phyloP scores from a whole-genome alignment of 1,284 basidiomycete species.

The Hymenochaete sp. region DNA sequence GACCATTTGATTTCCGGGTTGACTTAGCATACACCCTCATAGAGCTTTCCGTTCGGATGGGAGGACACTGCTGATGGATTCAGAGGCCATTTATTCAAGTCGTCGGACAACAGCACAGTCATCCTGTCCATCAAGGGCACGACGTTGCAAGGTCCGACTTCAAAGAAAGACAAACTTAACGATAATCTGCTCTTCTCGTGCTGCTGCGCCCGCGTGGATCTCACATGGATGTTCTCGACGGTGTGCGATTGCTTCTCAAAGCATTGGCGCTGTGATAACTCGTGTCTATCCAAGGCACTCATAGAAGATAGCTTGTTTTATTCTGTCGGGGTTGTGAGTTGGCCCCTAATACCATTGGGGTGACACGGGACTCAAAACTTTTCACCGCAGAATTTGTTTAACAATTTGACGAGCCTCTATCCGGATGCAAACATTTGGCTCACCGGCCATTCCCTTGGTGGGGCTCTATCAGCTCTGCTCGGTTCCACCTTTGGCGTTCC shows the following conservation, averaged over 20 bases:
- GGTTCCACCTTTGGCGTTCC: constrained; percentile 93
- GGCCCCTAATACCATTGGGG: constrained; percentile 1
- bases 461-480: constrained; percentile 79
- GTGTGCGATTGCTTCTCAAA: constrained; percentile 85
- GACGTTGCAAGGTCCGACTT: constrained; percentile 72
- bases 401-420: constrained; percentile 76
- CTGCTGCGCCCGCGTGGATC: constrained; percentile 90
- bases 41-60: constrained; percentile 92
- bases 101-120: constrained; percentile 74
- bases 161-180: constrained; percentile 91
- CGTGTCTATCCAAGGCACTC: constrained; percentile 79
- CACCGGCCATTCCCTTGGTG: constrained; percentile 83
- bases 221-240: constrained; percentile 72
- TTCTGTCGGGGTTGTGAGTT: constrained; percentile 65
- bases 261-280: constrained; percentile 70
- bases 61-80: constrained; percentile 74
- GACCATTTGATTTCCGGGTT: not conserved
- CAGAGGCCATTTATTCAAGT: constrained; percentile 83
- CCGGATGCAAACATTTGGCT: constrained; percentile 89
- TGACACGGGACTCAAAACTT: not conserved
- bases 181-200: constrained; percentile 97
- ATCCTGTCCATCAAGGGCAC: constrained; percentile 96
- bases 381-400: constrained; percentile 53
- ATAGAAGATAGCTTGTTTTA: constrained; percentile 91
- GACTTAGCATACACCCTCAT: constrained; percentile 4